A percentile compares a stretch with the other conserved stretches of the same genome.
Evolutionary conservation across 2,329 filamentous ascomycete species (phyloP).

Genomic region (Ophiostoma sp.): DNA sequence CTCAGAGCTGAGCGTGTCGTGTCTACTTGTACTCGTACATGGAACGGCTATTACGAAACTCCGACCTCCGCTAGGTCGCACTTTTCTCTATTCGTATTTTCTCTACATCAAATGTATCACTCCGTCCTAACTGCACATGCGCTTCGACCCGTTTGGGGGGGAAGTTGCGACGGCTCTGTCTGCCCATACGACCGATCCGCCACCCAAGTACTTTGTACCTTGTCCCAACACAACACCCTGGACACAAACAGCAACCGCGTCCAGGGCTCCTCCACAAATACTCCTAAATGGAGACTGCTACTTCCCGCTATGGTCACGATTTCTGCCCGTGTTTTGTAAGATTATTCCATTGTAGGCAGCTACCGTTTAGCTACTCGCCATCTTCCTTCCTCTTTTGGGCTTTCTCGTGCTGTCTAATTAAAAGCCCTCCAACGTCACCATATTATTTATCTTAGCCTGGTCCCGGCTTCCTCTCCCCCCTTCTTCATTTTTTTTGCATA

Average conservation of each 20-base stretch:
- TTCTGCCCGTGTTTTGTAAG: background rate
- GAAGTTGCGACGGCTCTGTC: background rate
- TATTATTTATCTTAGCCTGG: background rate
- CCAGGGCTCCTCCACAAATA: background rate
- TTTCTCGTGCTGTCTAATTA: background rate
- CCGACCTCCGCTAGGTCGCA: background rate
- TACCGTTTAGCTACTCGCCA: background rate
- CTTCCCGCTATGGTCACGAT: background rate
- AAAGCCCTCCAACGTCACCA: conserved; percentile 7
- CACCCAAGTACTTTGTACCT: background rate
- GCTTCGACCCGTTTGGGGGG: background rate
- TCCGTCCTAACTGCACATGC: background rate
- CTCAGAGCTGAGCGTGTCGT: background rate
- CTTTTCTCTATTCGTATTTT: background rate
- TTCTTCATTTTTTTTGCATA: background rate
- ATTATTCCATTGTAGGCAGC: background rate
- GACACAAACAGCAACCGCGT: background rate
- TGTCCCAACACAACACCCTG: background rate
- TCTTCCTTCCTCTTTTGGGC: conserved; percentile 3
- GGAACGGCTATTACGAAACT: background rate
- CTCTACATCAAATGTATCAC: background rate
- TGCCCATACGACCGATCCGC: background rate
- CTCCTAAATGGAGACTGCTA: background rate
- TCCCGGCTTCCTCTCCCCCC: background rate
- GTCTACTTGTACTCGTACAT: background rate